phyloP scores from a whole-genome alignment of 805 yeast genomes.

The Novakomyces olei region DNA sequence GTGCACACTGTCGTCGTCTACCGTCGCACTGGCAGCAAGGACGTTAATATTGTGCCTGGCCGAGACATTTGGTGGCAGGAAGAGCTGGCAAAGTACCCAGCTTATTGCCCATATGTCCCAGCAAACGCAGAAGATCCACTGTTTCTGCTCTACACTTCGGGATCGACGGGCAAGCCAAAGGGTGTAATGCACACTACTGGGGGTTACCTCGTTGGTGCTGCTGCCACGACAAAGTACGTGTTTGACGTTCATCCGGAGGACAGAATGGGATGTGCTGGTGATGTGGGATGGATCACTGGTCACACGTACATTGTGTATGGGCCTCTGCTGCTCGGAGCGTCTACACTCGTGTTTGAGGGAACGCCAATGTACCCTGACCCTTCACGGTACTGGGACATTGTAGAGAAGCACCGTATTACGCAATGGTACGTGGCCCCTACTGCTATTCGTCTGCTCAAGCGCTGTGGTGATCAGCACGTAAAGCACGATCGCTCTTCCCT shows the following conservation, averaged over 20 bases:
- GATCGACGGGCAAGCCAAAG: constrained; percentile 96
- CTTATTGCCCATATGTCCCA: constrained; percentile 69
- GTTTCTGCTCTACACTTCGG: constrained; percentile 88
- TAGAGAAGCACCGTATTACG: constrained; percentile 74
- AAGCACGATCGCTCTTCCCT: constrained; percentile 67
- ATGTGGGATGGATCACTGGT: constrained; percentile 98
- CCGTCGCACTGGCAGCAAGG: constrained; percentile 56
- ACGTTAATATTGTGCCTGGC: constrained; percentile 47
- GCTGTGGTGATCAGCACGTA: constrained; percentile 74
- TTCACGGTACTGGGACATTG: constrained; percentile 91
- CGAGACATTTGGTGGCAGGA: constrained; percentile 96
- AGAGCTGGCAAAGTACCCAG: constrained; percentile 56
- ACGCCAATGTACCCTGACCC: constrained; percentile 94
- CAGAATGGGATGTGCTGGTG: constrained; percentile 87
- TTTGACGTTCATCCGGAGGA: constrained; percentile 84
- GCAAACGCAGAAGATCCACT: constrained; percentile 86
- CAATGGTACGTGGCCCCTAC: constrained; percentile 98
- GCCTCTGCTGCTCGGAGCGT: constrained; percentile 69
- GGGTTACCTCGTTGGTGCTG: constrained; percentile 84
- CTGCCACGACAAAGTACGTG: constrained; percentile 74
- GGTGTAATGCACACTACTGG: constrained; percentile 92
- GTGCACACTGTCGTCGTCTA: constrained; percentile 71
- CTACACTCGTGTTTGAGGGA: constrained; percentile 86
- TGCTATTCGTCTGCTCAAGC: constrained; percentile 71
- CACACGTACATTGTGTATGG: constrained; percentile 92